Conservation (phyloP, 495 filamentous ascomycete genomes). For the Polyplosphaeria fusca region DNA sequence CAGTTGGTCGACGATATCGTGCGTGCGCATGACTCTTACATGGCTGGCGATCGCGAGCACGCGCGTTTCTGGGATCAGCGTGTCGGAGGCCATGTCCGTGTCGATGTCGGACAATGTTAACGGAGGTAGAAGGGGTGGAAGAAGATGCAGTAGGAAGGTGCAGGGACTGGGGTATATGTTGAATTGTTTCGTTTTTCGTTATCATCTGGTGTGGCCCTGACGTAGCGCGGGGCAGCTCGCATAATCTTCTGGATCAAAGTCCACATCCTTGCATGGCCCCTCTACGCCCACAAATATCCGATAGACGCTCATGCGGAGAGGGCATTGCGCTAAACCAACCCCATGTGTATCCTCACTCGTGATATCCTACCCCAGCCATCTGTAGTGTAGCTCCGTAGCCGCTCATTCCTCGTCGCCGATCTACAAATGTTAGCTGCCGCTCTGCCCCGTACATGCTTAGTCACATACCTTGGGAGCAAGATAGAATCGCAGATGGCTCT, state of each 20-base stretch:
- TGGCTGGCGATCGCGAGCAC: conserved; percentile 95
- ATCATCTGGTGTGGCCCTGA: too few relatives aligned
- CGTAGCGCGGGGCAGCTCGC: conserved; percentile 9
- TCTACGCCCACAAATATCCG: conserved; percentile 1
- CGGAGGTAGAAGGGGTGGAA: neutral
- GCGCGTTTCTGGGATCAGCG: conserved; percentile 69
- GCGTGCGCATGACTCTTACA: conserved; percentile 58
- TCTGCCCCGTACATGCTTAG: too few relatives aligned
- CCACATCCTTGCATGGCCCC: neutral
- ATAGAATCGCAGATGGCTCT: conserved; percentile 93
- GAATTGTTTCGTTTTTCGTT: conserved; percentile 20
- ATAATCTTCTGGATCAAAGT: conserved; percentile 10
- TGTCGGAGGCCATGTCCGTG: conserved; percentile 38
- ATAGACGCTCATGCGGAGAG: conserved; percentile 16
- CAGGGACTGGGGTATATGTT: conserved; percentile 10
- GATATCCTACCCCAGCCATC: conserved; percentile 9
- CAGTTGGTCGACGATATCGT: conserved; percentile 3
- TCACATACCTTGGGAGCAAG: conserved; percentile 91
- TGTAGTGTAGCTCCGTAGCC: neutral
- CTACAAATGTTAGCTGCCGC: conserved; percentile 48
- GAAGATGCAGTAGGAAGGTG: neutral
- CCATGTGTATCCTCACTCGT: too few relatives aligned
- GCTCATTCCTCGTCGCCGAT: conserved; percentile 84
- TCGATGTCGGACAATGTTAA: neutral
- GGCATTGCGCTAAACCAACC: conserved; percentile 12